These are phyloP conservation scores for Fusarium lyarnte DNA, from an alignment of 2,329 filamentous ascomycete species.

Conservation along the genomic window DNA sequence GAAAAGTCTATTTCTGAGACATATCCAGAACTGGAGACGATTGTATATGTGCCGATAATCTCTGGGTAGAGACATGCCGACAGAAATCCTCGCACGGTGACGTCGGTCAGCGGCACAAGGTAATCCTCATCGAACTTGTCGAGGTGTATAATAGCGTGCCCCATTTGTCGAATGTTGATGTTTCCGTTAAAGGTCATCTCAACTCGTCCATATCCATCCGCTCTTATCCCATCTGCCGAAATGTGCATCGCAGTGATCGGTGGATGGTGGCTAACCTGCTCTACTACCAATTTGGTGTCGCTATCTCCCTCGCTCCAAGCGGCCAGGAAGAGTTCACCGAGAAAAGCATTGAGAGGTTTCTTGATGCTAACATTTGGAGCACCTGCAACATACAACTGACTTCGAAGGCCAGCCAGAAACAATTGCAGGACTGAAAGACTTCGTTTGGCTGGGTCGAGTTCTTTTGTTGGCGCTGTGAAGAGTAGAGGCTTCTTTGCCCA, in stretches of 20 bases:
- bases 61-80: constrained; percentile 60
- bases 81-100: constrained; percentile 59
- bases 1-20: constrained; percentile 59
- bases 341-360: constrained; percentile 63
- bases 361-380: constrained; percentile 59
- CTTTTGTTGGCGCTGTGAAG: constrained; percentile 58
- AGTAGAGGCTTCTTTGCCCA: constrained; percentile 60
- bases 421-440: constrained; percentile 58
- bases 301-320: constrained; percentile 47
- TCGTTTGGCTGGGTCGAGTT: constrained; percentile 54
- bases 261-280: constrained; percentile 64
- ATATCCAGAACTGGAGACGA: constrained; percentile 57
- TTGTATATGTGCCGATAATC: constrained; percentile 56
- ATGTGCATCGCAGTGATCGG: constrained; percentile 64
- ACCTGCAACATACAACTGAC: constrained; percentile 59
- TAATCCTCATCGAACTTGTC: constrained; percentile 60
- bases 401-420: constrained; percentile 57
- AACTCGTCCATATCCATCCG: constrained; percentile 61
- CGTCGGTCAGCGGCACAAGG: constrained; percentile 58
- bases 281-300: constrained; percentile 48
- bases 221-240: constrained; percentile 53
- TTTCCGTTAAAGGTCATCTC: constrained; percentile 62
- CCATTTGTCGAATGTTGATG: constrained; percentile 61
- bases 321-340: constrained; percentile 61
- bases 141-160: constrained; percentile 60